These are phyloP conservation scores for Vararia minispora DNA, from an alignment of 768 basidiomycete species.

Conservation along the genomic window DNA sequence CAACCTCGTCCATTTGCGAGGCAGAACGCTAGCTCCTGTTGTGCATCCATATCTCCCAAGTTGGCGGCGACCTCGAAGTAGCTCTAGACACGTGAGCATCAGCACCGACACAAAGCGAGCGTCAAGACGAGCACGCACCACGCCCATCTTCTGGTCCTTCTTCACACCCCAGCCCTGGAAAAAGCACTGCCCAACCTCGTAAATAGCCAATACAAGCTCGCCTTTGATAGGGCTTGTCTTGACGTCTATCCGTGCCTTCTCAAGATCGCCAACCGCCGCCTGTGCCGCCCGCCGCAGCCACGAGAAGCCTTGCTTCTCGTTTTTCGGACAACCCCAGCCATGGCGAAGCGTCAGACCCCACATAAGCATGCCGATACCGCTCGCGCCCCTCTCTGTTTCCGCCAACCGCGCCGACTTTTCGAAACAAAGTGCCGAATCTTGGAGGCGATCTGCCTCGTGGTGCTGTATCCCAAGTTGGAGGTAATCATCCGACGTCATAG, in stretches of 20 bases:
- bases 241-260: slow-evolving; percentile 42
- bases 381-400: too few species aligned
- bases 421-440: slow-evolving; percentile 61
- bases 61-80: slow-evolving; percentile 79
- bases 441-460: slow-evolving; percentile 63
- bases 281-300: slow-evolving; percentile 82
- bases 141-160: slow-evolving; percentile 85
- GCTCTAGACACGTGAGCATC: slow-evolving; percentile 31
- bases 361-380: slow-evolving; percentile 87
- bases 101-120: neutral
- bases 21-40: slow-evolving; percentile 78
- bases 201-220: slow-evolving; percentile 80
- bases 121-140: slow-evolving; percentile 35
- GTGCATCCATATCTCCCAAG: slow-evolving; percentile 80
- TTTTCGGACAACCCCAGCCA: slow-evolving; percentile 80
- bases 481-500: slow-evolving; percentile 47
- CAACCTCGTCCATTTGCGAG: slow-evolving; percentile 80
- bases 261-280: slow-evolving; percentile 65
- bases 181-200: slow-evolving; percentile 89
- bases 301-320: slow-evolving; percentile 68
- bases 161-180: slow-evolving; percentile 85
- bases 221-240: slow-evolving; percentile 47
- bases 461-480: slow-evolving; percentile 68
- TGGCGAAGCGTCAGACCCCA: slow-evolving; percentile 79
- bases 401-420: slow-evolving; percentile 62